Base-by-base conservation (phyloP, 2,329 filamentous ascomycete species). In the Colletotrichum tamarilloi region DNA sequence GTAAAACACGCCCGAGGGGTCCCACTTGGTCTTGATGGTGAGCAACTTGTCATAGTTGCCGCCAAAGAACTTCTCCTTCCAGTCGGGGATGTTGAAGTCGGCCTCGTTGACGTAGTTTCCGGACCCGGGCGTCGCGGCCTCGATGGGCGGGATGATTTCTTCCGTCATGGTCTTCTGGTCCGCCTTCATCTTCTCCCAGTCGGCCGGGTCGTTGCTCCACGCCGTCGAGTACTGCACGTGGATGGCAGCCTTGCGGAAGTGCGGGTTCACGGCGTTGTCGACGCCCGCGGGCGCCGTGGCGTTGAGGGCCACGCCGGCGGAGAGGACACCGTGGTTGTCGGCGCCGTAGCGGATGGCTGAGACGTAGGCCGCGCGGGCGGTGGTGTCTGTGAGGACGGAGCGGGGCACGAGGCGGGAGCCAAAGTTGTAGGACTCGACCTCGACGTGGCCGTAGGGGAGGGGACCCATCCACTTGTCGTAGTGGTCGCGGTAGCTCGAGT, bases 21-120 rank as follows among this genome's bases (percentile, higher is more conserved):
- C 89, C 75, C 85, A 90, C 76, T 83, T 85, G 42, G 81, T 76
- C 84, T 91, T 91, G 35, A 90, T 81, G 0, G 58, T 42, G 16
- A 83, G 67, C 24, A 89, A 76, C 11, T 74, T 75, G 1, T 77
- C 69, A 69, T 89, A 89, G 71, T 87, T 87, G 1, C 52, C 73
- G 1, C 87, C 87, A 76, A 83, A 89, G 79, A 88, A 89, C 3
- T 78, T 80, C 35, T 83, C 76, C 76, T 86, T 80, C 77, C 82
- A 89, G 67, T 85, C 76, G 1, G 82, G 83, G 77, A 89, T 82
- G 71, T 83, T 81, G 55, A 86, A 84, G 77, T 89, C 85, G 2
- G 82, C 85, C 81, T 91, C 88, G 73, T 88, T 89, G 77, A 87
- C 78, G 74, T 89, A 89, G 5, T 85, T 81, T 5, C 86, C 86